Base-by-base conservation (phyloP, 495 filamentous ascomycete species). In the Aspergillus conjunctus region DNA sequence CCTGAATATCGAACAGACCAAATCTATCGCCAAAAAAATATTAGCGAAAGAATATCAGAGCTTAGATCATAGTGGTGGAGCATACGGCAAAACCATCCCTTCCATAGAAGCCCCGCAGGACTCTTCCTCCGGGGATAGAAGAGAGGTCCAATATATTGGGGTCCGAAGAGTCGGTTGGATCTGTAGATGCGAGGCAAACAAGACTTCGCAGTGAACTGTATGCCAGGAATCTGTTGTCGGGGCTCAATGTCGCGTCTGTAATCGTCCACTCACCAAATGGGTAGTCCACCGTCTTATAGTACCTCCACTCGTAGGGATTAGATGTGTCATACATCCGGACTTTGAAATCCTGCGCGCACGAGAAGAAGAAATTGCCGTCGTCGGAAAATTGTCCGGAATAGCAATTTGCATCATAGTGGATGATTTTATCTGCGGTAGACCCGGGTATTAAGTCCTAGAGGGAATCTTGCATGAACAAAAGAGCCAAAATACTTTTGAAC, bases 261-360 rank as follows among this genome's bases (percentile, higher is more conserved):
- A 98, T 88, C 3, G 93, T 98, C 94, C 94, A 98, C 61, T 88
- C 86, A 3, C 92, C 94, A 56, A 85, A 88, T 4, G 91, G 89
- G 75, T 96, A 96, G 18, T 82, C 74, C 10, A 93, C 91, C 0
- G 90, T 93, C 74, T 97, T 98, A 76, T 97, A 97, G 71, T 97
- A 92, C 66, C 87, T 88, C 94, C 94, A 98, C 54, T 90, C 84
- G 70, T 93, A 95, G 0, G 94, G 94, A 59, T 97, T 96, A 1
- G 91, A 95, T 0, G 94, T 97, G 69, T 98, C 94, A 71, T 98
- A 98, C 89, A 98, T 92, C 20, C 93, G 88, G 14, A 98, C 91
- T 56, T 84, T 86, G 74, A 94, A 97, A 70, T 98, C 93, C 71
- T 97, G 93, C 21, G 87, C 88, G 65, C 89, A 93, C n/a, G 88